Conservation (phyloP, 306 rosid genomes). For the Calophaca sinica region DNA sequence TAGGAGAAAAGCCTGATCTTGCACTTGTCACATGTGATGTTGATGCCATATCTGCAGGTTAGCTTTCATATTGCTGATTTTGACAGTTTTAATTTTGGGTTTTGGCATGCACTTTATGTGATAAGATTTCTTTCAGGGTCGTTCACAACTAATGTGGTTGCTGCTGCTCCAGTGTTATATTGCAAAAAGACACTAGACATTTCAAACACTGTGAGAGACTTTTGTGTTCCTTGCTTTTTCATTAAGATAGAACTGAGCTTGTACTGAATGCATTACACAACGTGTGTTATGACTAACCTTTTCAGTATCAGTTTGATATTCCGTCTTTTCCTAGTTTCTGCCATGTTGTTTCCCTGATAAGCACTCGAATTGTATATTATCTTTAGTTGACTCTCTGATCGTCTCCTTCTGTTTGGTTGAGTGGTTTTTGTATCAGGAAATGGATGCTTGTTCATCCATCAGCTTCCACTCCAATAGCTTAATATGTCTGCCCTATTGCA, state of each 20-base stretch:
- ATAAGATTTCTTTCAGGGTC: slow-evolving; percentile 60
- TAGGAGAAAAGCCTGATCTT: slow-evolving; percentile 86
- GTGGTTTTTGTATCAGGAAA: slow-evolving; percentile 6
- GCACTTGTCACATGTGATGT: slow-evolving; percentile 94
- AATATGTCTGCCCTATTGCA: slow-evolving; percentile 8
- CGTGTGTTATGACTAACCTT: slow-evolving; percentile 2
- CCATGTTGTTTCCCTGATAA: slow-evolving; percentile 11
- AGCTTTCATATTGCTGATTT: slow-evolving; percentile 31
- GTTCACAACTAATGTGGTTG: slow-evolving; percentile 92
- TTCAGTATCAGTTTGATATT: background rate
- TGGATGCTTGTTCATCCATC: slow-evolving; percentile 1
- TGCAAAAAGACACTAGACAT: slow-evolving; percentile 61
- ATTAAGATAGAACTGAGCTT: slow-evolving; percentile 11
- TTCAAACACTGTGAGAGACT: slow-evolving; percentile 64
- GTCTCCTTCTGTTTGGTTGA: slow-evolving; percentile 24
- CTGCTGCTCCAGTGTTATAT: slow-evolving; percentile 96
- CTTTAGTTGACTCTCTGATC: background rate
- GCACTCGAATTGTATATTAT: background rate
- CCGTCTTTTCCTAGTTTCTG: slow-evolving; percentile 13
- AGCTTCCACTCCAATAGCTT: slow-evolving; percentile 6
- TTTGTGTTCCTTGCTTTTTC: slow-evolving; percentile 16
- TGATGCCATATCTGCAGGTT: slow-evolving; percentile 92
- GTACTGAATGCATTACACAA: slow-evolving; percentile 25
- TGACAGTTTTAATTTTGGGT: background rate
- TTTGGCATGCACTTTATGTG: slow-evolving; percentile 27